Evolutionary conservation across 1,139 yeast species (phyloP).

Genomic region (Cylindricascospora bacillispora): DNA sequence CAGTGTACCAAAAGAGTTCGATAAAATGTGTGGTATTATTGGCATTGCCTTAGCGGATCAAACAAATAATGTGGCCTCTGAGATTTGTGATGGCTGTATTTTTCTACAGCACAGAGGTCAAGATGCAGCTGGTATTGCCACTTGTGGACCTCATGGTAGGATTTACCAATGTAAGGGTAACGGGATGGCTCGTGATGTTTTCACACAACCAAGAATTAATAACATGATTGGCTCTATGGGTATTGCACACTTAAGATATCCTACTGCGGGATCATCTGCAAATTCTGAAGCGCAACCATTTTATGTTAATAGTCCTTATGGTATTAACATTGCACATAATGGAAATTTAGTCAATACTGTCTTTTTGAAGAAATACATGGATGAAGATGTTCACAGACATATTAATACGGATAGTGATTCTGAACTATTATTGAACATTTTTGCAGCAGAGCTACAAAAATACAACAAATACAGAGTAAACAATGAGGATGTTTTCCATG

Average conservation of each 20-base stretch:
- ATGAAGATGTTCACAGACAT: conserved; percentile 91
- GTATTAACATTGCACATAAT: conserved; percentile 80
- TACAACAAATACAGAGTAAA: conserved; percentile 90
- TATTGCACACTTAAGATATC: conserved; percentile 85
- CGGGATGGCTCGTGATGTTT: conserved; percentile 97
- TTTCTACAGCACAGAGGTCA: conserved; percentile 96
- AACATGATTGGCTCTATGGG: conserved; percentile 92
- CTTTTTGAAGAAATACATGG: conserved; percentile 66
- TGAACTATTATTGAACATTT: conserved; percentile 74
- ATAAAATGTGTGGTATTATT: conserved; percentile 91
- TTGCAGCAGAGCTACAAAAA: conserved; percentile 84
- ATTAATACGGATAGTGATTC: conserved; percentile 95
- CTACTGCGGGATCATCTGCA: conserved; percentile 97
- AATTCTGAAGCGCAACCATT: conserved; percentile 98
- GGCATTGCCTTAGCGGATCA: conserved; percentile 80
- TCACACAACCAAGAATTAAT: conserved; percentile 67
- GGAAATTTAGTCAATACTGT: conserved; percentile 88
- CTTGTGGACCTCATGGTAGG: conserved; percentile 89
- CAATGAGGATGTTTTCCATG: conserved; percentile 77
- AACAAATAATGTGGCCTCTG: conserved; percentile 65
- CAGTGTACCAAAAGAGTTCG: too few relatives aligned
- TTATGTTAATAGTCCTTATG: conserved; percentile 94
- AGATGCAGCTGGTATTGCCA: conserved; percentile 98
- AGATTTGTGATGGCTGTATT: conserved; percentile 83
- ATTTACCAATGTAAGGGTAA: conserved; percentile 96